These are phyloP conservation scores for Cylindrodendrum hubeiense DNA, from an alignment of 2,329 filamentous ascomycete genomes.

Conservation along the genomic window DNA sequence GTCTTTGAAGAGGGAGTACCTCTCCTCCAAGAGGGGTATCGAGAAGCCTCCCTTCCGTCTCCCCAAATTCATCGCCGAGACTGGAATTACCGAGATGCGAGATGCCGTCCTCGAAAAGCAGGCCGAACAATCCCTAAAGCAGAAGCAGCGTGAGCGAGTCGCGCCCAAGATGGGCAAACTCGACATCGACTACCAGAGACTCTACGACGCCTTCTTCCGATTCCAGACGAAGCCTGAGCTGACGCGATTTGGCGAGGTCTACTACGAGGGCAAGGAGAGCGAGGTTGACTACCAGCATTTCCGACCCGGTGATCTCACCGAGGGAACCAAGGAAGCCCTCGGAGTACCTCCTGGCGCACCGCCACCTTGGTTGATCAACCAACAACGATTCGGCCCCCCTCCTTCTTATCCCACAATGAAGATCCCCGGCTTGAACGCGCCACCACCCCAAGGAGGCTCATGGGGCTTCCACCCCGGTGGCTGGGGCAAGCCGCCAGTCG, in stretches of 20 bases:
- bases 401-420: constrained; percentile 96
- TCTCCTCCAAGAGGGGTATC: constrained; percentile 96
- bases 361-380: constrained; percentile 97
- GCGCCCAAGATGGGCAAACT: constrained; percentile 96
- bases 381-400: constrained; percentile 92
- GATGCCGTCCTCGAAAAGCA: constrained; percentile 97
- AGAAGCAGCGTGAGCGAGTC: constrained; percentile 94
- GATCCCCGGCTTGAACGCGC: constrained; percentile 93
- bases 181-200: constrained; percentile 98
- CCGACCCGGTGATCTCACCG: constrained; percentile 88
- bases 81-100: constrained; percentile 97
- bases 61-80: constrained; percentile 97
- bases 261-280: constrained; percentile 98
- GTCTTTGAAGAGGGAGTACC: constrained; percentile 95
- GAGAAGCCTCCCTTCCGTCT: constrained; percentile 95
- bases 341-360: constrained; percentile 94
- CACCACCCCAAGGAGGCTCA: constrained; percentile 86
- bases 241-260: constrained; percentile 97
- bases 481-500: constrained; percentile 95
- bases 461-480: constrained; percentile 98
- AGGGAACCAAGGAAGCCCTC: constrained; percentile 90
- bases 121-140: constrained; percentile 89
- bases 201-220: constrained; percentile 98
- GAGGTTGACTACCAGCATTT: constrained; percentile 95
- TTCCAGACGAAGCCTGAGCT: constrained; percentile 96